phyloP scores from a whole-genome alignment of 805 yeast genomes.

The Yueomyces sinensis region DNA sequence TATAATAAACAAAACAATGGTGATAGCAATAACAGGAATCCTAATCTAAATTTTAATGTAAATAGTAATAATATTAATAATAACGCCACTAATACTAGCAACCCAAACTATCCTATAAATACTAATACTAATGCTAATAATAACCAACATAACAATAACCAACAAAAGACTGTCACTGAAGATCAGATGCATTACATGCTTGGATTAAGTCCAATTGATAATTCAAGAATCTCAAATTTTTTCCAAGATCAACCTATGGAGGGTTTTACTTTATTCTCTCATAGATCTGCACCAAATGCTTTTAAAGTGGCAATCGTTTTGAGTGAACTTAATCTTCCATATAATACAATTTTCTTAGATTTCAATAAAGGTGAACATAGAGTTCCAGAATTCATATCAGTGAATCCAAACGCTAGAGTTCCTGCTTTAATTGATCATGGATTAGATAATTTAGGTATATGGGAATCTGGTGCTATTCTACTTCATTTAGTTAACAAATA shows the following conservation, averaged over 20 bases:
- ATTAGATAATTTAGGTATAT: constrained; percentile 63
- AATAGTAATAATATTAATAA: constrained; percentile 3
- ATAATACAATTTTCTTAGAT: constrained; percentile 73
- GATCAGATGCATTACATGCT: constrained; percentile 7
- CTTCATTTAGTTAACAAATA: constrained; percentile 65
- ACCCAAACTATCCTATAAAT: constrained; percentile 2
- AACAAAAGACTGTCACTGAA: constrained; percentile 32
- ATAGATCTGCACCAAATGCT: constrained; percentile 89
- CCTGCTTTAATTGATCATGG: constrained; percentile 89
- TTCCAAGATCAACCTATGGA: constrained; percentile 64
- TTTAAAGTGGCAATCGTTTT: constrained; percentile 88
- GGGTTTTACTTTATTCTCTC: constrained; percentile 75
- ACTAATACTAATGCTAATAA: constrained; percentile 1
- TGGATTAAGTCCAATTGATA: constrained; percentile 26
- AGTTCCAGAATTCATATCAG: constrained; percentile 85
- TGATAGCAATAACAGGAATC: not conserved
- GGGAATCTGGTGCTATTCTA: constrained; percentile 94
- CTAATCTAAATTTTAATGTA: not conserved
- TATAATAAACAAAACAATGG: not conserved
- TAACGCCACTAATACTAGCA: constrained; percentile 7
- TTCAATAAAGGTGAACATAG: constrained; percentile 84
- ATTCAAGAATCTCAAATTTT: constrained; percentile 52
- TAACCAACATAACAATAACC: constrained; percentile 19
- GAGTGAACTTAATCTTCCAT: constrained; percentile 67
- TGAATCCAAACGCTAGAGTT: constrained; percentile 91